Evolutionary conservation across 495 filamentous ascomycete species (phyloP).

Genomic region (Endocarpon pusillum): DNA sequence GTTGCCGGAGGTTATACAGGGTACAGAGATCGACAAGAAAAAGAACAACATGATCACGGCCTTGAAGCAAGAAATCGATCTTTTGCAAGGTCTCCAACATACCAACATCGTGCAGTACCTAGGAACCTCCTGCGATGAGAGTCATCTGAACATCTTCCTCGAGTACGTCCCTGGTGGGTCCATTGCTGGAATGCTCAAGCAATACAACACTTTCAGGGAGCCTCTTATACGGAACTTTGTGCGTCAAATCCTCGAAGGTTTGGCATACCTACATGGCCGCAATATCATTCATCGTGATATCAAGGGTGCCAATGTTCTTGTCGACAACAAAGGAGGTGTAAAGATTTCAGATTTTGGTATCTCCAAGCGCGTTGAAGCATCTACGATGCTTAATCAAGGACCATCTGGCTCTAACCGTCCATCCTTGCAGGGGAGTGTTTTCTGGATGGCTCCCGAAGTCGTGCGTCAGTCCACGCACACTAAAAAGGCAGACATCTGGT

Average conservation of each 20-base stretch:
- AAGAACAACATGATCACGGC: constrained; percentile 98
- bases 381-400: constrained; percentile 39
- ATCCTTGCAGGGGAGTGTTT: constrained; percentile 90
- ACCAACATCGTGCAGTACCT: constrained; percentile 97
- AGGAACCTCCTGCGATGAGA: constrained; percentile 76
- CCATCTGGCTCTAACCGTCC: constrained; percentile 54
- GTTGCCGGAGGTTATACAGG: constrained; percentile 63
- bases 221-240: constrained; percentile 93
- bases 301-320: constrained; percentile 96
- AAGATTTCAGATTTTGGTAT: constrained; percentile 99
- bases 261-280: constrained; percentile 87
- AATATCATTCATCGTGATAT: constrained; percentile 99
- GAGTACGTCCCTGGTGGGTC: constrained; percentile 97
- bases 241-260: constrained; percentile 81
- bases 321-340: constrained; percentile 97
- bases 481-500: constrained; percentile 99
- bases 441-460: constrained; percentile 99
- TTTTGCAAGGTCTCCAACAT: constrained; percentile 87
- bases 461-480: constrained; percentile 96
- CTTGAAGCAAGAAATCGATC: constrained; percentile 85
- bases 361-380: constrained; percentile 87
- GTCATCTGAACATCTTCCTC: constrained; percentile 97
- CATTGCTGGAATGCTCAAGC: constrained; percentile 93
- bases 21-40: constrained; percentile 63
- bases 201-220: constrained; percentile 87